A percentile compares a stretch with the other conserved stretches of the same genome.
These are phyloP conservation scores for Rauvolfia tetraphylla DNA, from an alignment of 257 asterid species.

Conservation along the genomic window DNA sequence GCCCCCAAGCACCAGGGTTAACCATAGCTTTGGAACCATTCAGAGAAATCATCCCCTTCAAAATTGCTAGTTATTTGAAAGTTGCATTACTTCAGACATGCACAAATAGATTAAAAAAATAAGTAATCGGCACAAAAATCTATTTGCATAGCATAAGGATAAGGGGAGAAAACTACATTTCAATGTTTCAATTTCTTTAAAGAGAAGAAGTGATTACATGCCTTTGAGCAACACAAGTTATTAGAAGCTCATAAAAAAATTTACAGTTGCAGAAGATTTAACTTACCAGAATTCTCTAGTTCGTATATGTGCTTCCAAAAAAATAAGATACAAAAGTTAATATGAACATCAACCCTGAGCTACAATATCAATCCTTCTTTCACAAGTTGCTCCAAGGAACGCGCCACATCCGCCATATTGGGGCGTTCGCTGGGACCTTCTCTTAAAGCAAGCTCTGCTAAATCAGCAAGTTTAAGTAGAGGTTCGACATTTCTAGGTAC, in stretches of 20 bases:
- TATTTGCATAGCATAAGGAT: not conserved
- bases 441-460: constrained; percentile 68
- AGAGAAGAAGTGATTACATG: constrained; percentile 3
- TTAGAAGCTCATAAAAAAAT: constrained; percentile 53
- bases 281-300: constrained; percentile 38
- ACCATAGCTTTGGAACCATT: too few species aligned
- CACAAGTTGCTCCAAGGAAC: constrained; percentile 55
- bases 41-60: too few species aligned
- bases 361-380: constrained; percentile 73
- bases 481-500: constrained; percentile 89
- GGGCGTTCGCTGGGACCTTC: constrained; percentile 61
- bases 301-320: constrained; percentile 24
- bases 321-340: constrained; percentile 13
- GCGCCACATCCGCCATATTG: constrained; percentile 62
- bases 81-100: not conserved
- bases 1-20: too few species aligned
- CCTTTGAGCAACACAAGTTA: constrained; percentile 33
- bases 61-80: not conserved
- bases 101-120: not conserved
- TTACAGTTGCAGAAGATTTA: constrained; percentile 57
- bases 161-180: not conserved
- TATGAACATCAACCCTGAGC: constrained; percentile 20
- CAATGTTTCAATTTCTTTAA: not conserved
- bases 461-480: constrained; percentile 77
- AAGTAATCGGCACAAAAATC: not conserved